Evolutionary conservation across 2,329 filamentous ascomycete species (phyloP), one percentile per base, ranked within the genome.

Genomic region (Purpureocillium lavendulum): DNA sequence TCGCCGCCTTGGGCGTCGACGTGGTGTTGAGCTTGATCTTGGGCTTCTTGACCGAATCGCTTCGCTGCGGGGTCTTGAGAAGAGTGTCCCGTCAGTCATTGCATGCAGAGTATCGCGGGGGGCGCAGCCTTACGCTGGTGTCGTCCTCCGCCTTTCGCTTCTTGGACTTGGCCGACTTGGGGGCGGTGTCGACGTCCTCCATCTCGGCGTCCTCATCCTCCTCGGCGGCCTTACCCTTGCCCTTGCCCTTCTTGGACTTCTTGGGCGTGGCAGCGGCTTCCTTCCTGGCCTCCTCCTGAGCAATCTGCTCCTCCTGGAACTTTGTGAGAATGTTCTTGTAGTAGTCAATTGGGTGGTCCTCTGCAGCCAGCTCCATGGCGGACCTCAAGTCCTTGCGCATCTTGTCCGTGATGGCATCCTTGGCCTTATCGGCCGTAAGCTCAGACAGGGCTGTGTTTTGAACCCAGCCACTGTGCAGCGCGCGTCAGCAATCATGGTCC

Each of bases 111-210:
- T 14, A 3, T 12, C 26, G 13, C 7, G 6, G 11, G n/a, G 29
- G 29, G 29, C 29, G 29, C n/a, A 4, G n/a, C 46, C 59, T 57
- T 48, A 68, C 65, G 43, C 64, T 82, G 17, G 71, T 73, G n/a
- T 79, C 79, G 40, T 94, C 87, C 12, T 79, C 84, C 50, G 88
- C 88, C 77, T 95, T 94, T 53, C 88, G 82, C 74, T 95, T 95
- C 75, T 68, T 69, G 7, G 61, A 54, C 48, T 64, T 65, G 55
- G 87, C 34, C 24, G 41, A 82, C 75, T 94, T 94, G 52, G 60
- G 56, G 28, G 67, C 69, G 18, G 75, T 73, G 18, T 82, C 78
- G 28, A 60, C 67, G 47, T 84, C 79, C 32, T 68, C 70, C 70
- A 83, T 81, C 4, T 81, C 78, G 9, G 71, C 53, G 46, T 80